These are phyloP conservation scores for Anthostomella pinea DNA, from an alignment of 2,329 filamentous ascomycete species.

Conservation along the genomic window DNA sequence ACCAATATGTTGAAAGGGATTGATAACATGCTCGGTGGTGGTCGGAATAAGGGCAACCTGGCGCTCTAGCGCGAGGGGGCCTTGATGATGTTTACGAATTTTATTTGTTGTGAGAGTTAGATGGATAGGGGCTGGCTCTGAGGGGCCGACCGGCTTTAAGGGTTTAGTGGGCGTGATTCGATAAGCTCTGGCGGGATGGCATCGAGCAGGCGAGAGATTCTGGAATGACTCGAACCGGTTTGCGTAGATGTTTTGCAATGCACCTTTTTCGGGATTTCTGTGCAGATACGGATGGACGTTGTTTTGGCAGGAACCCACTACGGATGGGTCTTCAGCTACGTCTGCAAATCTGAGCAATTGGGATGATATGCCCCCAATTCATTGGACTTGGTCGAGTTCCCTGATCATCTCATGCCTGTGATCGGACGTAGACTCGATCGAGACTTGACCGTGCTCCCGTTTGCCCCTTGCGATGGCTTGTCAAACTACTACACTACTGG, in stretches of 20 bases:
- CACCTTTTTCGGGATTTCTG: not conserved
- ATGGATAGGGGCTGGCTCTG: not conserved
- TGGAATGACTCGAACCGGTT: constrained; percentile 20
- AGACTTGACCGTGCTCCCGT: too few species aligned
- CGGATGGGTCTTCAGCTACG: too few species aligned
- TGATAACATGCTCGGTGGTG: constrained; percentile 43
- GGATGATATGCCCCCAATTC: too few species aligned
- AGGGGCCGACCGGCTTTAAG: not conserved
- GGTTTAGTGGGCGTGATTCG: constrained; percentile 11
- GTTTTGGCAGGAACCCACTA: too few species aligned
- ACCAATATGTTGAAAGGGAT: constrained; percentile 55
- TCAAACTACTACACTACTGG: too few species aligned
- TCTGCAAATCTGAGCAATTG: too few species aligned
- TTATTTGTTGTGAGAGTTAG: constrained; percentile 7
- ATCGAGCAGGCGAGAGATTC: constrained; percentile 19
- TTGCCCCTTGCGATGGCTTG: too few species aligned
- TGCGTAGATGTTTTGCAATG: constrained; percentile 17
- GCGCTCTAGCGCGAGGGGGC: constrained; percentile 21
- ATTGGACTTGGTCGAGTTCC: too few species aligned
- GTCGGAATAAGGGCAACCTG: constrained; percentile 25
- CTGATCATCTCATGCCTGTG: too few species aligned
- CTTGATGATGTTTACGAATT: constrained; percentile 7
- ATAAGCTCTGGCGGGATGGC: constrained; percentile 12
- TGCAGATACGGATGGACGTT: too few species aligned
- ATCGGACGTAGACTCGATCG: too few species aligned